Conservation (phyloP, 1,139 yeast species). For the Hyphopichia burtonii region DNA sequence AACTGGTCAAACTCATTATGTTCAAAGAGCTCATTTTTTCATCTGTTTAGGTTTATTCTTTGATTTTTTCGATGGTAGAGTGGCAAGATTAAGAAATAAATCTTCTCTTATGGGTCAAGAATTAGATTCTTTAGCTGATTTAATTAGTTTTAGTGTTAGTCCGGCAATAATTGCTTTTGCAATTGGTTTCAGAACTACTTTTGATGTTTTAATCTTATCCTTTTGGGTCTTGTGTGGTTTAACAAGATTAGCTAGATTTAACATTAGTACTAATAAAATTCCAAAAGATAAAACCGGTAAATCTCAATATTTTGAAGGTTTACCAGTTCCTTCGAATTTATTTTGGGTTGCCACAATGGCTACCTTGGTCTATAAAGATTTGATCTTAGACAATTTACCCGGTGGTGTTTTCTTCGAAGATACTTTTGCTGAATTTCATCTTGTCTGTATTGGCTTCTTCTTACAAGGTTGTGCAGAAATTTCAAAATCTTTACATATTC, state of each 20-base stretch:
- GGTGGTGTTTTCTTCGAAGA: slow-evolving; percentile 59
- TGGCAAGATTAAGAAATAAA: slow-evolving; percentile 90
- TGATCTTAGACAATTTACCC: slow-evolving; percentile 55
- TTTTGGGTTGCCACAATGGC: slow-evolving; percentile 74
- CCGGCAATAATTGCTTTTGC: slow-evolving; percentile 93
- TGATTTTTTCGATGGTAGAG: slow-evolving; percentile 96
- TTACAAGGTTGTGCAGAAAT: slow-evolving; percentile 90
- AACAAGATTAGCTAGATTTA: slow-evolving; percentile 91
- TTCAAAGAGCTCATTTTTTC: slow-evolving; percentile 86
- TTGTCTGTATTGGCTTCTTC: slow-evolving; percentile 60
- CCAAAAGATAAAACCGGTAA: slow-evolving; percentile 88
- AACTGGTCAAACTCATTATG: slow-evolving; percentile 65
- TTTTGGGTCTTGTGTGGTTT: slow-evolving; percentile 92
- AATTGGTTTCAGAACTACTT: slow-evolving; percentile 81
- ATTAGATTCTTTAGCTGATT: slow-evolving; percentile 92
- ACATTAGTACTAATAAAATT: slow-evolving; percentile 86
- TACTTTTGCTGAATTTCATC: slow-evolving; percentile 70
- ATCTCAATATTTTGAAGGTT: slow-evolving; percentile 84
- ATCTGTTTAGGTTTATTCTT: slow-evolving; percentile 87
- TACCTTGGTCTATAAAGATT: slow-evolving; percentile 51
- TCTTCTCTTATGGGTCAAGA: slow-evolving; percentile 96
- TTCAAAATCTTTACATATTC: slow-evolving; percentile 85
- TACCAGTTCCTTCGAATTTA: slow-evolving; percentile 90
- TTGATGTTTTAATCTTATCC: slow-evolving; percentile 73
- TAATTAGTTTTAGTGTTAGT: slow-evolving; percentile 88